A percentile compares a stretch with the other conserved stretches of the same genome.
Conservation (phyloP, 2,329 filamentous ascomycete species). For the Monilinia fructigena region DNA sequence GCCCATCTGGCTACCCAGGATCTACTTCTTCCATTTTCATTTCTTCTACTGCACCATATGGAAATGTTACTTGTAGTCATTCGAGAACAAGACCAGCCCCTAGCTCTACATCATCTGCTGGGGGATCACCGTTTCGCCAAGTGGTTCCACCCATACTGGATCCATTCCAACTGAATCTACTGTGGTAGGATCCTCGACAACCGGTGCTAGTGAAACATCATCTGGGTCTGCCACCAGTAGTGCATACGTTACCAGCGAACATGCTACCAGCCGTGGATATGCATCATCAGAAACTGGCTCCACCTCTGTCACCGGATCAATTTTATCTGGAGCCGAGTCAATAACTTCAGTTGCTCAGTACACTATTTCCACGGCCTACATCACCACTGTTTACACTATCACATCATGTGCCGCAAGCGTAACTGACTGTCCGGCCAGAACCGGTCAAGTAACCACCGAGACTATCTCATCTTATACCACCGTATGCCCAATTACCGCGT, state of each 20-base stretch:
- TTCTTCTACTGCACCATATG: conserved; percentile 12
- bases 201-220: neutral
- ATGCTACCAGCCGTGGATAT: neutral
- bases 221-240: neutral
- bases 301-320: neutral
- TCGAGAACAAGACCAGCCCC: neutral
- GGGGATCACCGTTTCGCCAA: conserved; percentile 2
- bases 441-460: conserved; percentile 39
- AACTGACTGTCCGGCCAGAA: conserved; percentile 50
- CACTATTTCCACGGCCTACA: conserved; percentile 42
- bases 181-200: neutral
- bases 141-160: neutral
- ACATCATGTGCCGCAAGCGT: conserved; percentile 49
- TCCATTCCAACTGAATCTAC: neutral
- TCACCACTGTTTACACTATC: conserved; percentile 51
- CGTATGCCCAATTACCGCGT: conserved; percentile 29
- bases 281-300: conserved; percentile 3
- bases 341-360: conserved; percentile 5
- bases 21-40: neutral
- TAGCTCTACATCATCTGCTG: conserved; percentile 8
- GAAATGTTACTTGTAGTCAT: conserved; percentile 17
- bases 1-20: conserved; percentile 6
- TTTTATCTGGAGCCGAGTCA: neutral
- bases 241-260: neutral
- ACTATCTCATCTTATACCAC: conserved; percentile 46